Conservation (phyloP, 805 yeast genomes). For the Clavispora carvajalis region DNA sequence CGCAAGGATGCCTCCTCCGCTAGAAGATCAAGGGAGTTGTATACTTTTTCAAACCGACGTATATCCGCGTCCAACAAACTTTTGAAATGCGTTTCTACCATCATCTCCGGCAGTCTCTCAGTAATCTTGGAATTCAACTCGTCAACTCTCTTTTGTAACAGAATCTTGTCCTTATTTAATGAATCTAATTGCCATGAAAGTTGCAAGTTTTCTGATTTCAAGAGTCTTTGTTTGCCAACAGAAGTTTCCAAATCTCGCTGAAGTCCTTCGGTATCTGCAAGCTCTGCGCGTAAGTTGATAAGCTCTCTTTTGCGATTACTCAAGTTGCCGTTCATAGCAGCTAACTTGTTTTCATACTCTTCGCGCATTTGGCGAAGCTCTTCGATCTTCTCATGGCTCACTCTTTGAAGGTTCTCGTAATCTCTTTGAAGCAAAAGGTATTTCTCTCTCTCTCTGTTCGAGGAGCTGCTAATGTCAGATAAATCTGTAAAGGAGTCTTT, state of each 20-base stretch:
- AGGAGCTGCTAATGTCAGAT: constrained; percentile 2
- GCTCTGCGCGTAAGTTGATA: constrained; percentile 6
- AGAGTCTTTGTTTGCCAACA: constrained; percentile 38
- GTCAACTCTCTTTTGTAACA: constrained; percentile 30
- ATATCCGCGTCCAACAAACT: constrained; percentile 39
- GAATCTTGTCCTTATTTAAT: constrained; percentile 31
- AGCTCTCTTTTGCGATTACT: constrained; percentile 11
- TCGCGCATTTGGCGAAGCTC: constrained; percentile 6
- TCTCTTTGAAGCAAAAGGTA: constrained; percentile 9
- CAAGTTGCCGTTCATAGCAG: constrained; percentile 9
- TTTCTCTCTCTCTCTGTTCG: constrained; percentile 7
- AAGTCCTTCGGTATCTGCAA: constrained; percentile 23
- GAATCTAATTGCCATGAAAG: constrained; percentile 38
- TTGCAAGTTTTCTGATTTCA: constrained; percentile 41
- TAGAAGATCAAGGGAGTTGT: constrained; percentile 46
- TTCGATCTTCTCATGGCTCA: constrained; percentile 8
- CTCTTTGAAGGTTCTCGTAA: constrained; percentile 8
- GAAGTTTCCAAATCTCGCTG: constrained; percentile 35
- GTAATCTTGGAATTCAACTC: constrained; percentile 34
- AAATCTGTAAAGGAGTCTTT: constrained; percentile 8
- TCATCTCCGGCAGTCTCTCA: constrained; percentile 1
- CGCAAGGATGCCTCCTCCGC: constrained; percentile 54
- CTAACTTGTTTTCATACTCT: constrained; percentile 6
- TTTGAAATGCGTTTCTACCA: constrained; percentile 25
- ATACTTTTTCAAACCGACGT: constrained; percentile 44